phyloP scores from a whole-genome alignment of 805 yeast species.

The Priceomyces haplophilus region DNA sequence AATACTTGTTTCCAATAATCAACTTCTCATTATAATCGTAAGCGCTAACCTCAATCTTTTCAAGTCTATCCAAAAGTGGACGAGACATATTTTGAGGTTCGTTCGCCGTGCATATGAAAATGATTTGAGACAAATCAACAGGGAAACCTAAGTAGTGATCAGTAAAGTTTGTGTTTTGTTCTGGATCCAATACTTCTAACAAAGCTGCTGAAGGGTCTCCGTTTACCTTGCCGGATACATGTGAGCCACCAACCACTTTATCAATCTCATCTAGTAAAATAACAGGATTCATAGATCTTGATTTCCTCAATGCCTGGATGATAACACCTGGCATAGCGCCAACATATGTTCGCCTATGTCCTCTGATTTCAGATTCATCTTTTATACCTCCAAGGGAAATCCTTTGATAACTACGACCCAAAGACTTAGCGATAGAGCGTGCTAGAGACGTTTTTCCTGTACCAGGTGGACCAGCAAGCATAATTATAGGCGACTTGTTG shows the following conservation, averaged over 20 bases:
- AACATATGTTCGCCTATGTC: conserved; percentile 87
- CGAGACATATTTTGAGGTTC: conserved; percentile 66
- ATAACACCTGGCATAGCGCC: conserved; percentile 90
- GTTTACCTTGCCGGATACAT: conserved; percentile 44
- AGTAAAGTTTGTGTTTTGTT: conserved; percentile 70
- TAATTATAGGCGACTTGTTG: conserved; percentile 66
- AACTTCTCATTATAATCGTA: conserved; percentile 77
- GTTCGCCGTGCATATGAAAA: conserved; percentile 86
- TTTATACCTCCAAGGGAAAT: conserved; percentile 84
- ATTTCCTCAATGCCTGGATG: conserved; percentile 71
- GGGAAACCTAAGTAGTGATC: conserved; percentile 89
- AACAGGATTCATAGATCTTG: conserved; percentile 78
- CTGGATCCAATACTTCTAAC: conserved; percentile 86
- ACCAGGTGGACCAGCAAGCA: conserved; percentile 91
- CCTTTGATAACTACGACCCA: conserved; percentile 73
- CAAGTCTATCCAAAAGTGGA: conserved; percentile 82
- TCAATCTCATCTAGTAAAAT: conserved; percentile 83
- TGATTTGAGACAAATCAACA: conserved; percentile 73
- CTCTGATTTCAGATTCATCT: conserved; percentile 86
- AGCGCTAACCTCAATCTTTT: conserved; percentile 72
- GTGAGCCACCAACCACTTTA: conserved; percentile 60
- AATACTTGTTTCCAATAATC: conserved; percentile 62
- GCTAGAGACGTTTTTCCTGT: conserved; percentile 90
- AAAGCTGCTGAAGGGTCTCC: conserved; percentile 93
- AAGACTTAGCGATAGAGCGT: conserved; percentile 69